Evolutionary conservation across 495 filamentous ascomycete genomes (phyloP).

Genomic region (Massariosphaeria phaeospora): DNA sequence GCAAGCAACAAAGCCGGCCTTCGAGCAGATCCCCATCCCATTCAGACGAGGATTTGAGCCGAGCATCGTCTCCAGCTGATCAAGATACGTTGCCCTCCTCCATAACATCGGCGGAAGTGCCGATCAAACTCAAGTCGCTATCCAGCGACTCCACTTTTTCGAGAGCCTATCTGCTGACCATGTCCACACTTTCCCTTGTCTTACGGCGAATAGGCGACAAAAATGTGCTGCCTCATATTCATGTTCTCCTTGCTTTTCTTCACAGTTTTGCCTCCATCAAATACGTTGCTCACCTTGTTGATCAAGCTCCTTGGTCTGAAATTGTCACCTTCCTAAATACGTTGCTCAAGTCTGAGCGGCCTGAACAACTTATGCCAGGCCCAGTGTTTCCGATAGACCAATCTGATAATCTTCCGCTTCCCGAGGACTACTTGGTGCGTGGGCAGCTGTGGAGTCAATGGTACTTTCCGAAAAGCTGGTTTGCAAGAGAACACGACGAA

Average conservation of each 20-base stretch:
- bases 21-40: slow-evolving; percentile 10
- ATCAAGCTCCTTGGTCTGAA: slow-evolving; percentile 61
- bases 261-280: slow-evolving; percentile 54
- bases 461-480: slow-evolving; percentile 69
- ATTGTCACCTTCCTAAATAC: slow-evolving; percentile 64
- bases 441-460: slow-evolving; percentile 66
- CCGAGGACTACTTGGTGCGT: slow-evolving; percentile 78
- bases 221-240: slow-evolving; percentile 62
- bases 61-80: slow-evolving; percentile 9
- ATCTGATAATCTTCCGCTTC: slow-evolving; percentile 49
- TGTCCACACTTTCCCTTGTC: slow-evolving; percentile 49
- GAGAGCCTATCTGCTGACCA: slow-evolving; percentile 44
- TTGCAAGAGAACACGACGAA: slow-evolving; percentile 64
- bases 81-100: slow-evolving; percentile 2
- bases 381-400: slow-evolving; percentile 22
- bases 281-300: slow-evolving; percentile 42
- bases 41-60: slow-evolving; percentile 19
- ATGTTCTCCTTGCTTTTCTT: slow-evolving; percentile 63
- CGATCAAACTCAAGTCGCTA: slow-evolving; percentile 14
- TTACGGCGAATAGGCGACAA: slow-evolving; percentile 57
- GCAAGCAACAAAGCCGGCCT: slow-evolving; percentile 35
- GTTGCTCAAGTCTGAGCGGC: slow-evolving; percentile 45
- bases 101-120: slow-evolving; percentile 27
- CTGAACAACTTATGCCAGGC: slow-evolving; percentile 38
- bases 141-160: slow-evolving; percentile 23